Percentiles rank a stretch among this genome's conserved stretches.
Conservation (phyloP, 2,329 filamentous ascomycete species). For the Trichoderma citrinoviride region DNA sequence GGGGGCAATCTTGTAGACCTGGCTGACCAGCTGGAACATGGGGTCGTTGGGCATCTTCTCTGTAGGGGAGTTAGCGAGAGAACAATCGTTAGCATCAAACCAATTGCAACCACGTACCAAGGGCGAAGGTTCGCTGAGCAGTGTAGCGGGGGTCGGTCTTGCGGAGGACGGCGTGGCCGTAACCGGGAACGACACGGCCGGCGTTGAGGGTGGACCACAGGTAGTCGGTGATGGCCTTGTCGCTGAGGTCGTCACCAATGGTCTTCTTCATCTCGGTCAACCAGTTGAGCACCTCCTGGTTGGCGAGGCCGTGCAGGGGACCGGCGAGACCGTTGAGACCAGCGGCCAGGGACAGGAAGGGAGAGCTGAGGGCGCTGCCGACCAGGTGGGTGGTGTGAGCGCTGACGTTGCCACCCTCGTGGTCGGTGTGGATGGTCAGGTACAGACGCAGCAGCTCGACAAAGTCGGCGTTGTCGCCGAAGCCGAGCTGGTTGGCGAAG, state of each 20-base stretch:
- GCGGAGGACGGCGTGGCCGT: conserved; percentile 97
- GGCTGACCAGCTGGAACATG: conserved; percentile 99
- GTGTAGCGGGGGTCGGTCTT: conserved; percentile 99
- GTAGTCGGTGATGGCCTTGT: conserved; percentile 97
- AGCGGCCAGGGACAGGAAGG: conserved; percentile 92
- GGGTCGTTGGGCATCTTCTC: conserved; percentile 92
- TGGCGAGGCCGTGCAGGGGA: conserved; percentile 97
- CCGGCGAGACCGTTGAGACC: conserved; percentile 98
- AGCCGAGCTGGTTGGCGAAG: conserved; percentile 99
- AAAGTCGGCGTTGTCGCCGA: conserved; percentile 92
- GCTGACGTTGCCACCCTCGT: conserved; percentile 98
- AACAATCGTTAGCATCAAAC: neutral
- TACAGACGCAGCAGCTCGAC: conserved; percentile 98
- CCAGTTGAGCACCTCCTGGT: conserved; percentile 99
- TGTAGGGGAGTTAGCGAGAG: conserved; percentile 34
- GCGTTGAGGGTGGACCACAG: conserved; percentile 96
- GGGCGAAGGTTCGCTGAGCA: conserved; percentile 95
- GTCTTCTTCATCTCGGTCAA: conserved; percentile 97
- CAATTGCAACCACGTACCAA: conserved; percentile 44
- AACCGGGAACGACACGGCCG: conserved; percentile 95
- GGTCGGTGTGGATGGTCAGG: conserved; percentile 99
- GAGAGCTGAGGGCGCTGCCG: conserved; percentile 92
- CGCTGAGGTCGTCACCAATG: conserved; percentile 90
- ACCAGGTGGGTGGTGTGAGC: conserved; percentile 99
- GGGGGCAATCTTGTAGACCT: conserved; percentile 99